Base-by-base conservation (phyloP, 495 filamentous ascomycete species). In the Penicillium antarcticum region DNA sequence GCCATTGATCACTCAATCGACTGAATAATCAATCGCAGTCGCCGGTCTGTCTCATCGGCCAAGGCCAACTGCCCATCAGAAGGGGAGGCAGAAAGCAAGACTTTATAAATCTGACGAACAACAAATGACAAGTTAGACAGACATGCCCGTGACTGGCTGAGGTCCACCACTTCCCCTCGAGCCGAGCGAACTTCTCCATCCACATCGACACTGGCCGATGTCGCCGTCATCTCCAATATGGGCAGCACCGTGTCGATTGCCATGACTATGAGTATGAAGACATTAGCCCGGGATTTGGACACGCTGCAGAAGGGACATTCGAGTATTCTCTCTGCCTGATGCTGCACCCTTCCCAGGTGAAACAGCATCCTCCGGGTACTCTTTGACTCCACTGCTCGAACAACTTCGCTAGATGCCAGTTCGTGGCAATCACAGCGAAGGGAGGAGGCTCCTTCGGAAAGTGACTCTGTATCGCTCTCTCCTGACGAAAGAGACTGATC, bases 11-110 rank as follows among this genome's bases (percentile, higher is more conserved):
- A 47, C 45, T 47, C 45, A 5, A 47, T 18, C 7, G 26, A 21
- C 32, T 34, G 47, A 42, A 71, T 65, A 12, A 73, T 53, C 14
- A 63, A 19, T 42, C 68, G 66, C 52, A 73, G 40, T 42, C 66
- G 56, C 32, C 58, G 56, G 46, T 73, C 64, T n/a, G 70, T 71
- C 45, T 71, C 69, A 55, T 62, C 61, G 10, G 73, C 69, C 70
- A 75, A 72, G 1, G 63, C 44, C 40, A 68, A 31, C 31, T 58
- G 57, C 4, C 70, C 67, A 4, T 55, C 47, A 0, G 60, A 59
- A 1, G 66, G 54, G 0, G 60, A 53, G 2, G 49, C 49, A 29
- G 23, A 34, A 16, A 37, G 19, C 7, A 47, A 23, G 13, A 37
- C 33, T 17, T 13, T 60, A 32, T 18, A 63, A 17, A 23, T 62